Percentiles rank a stretch among this genome's conserved stretches.
Evolutionary conservation across 345 rosid species (phyloP).

Genomic region (Populus alba): DNA sequence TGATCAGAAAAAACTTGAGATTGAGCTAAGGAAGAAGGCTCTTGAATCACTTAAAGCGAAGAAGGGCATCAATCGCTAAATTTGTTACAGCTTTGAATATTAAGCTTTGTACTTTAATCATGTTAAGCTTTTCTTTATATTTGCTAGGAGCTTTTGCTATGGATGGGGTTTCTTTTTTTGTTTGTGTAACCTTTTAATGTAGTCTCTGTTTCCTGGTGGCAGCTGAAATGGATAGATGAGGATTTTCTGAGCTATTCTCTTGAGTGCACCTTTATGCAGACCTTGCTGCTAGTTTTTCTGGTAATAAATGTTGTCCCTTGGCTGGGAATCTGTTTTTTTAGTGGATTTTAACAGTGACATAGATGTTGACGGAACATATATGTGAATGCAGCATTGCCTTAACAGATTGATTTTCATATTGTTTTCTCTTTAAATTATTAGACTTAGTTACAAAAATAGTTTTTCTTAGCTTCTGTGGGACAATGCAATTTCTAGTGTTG

Average conservation of each 20-base stretch:
- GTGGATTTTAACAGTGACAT: constrained; percentile 6
- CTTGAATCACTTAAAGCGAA: constrained; percentile 92
- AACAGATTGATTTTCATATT: neutral
- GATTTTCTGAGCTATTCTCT: constrained; percentile 74
- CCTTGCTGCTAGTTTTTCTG: constrained; percentile 68
- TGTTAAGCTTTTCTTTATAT: constrained; percentile 24
- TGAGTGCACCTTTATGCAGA: constrained; percentile 74
- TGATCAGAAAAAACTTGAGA: constrained; percentile 81
- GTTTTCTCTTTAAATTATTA: neutral
- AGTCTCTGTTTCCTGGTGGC: constrained; percentile 82
- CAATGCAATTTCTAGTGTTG: constrained; percentile 6
- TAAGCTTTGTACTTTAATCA: constrained; percentile 21
- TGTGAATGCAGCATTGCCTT: neutral
- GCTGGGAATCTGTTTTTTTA: constrained; percentile 27
- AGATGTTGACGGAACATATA: constrained; percentile 4
- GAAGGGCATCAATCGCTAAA: constrained; percentile 65
- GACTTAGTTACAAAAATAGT: neutral
- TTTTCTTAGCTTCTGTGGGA: constrained; percentile 4
- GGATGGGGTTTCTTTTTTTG: constrained; percentile 28
- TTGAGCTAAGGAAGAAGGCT: constrained; percentile 90
- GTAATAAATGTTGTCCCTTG: constrained; percentile 58
- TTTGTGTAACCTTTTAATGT: constrained; percentile 49
- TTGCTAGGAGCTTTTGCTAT: constrained; percentile 30
- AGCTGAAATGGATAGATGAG: constrained; percentile 80
- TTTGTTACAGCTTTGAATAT: constrained; percentile 21